phyloP scores from a whole-genome alignment of 345 rosid species.

The Citrus cavaleriei region DNA sequence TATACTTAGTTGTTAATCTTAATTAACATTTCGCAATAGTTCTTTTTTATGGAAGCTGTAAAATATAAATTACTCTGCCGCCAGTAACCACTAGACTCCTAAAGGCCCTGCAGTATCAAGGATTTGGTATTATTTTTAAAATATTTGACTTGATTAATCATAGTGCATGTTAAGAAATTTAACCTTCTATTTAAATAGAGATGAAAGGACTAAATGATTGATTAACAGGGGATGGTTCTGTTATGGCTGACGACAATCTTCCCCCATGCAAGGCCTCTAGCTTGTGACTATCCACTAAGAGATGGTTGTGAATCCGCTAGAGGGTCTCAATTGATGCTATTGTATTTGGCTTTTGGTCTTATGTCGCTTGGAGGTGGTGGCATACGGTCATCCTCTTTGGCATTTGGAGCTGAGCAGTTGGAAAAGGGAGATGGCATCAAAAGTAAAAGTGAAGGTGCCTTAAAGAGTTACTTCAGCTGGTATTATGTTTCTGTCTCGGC shows the following conservation, averaged over 20 bases:
- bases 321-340: conserved; percentile 22
- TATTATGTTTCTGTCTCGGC: conserved; percentile 30
- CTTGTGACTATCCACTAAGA: conserved; percentile 19
- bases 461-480: conserved; percentile 50
- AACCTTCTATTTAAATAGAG: too few species aligned
- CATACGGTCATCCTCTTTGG: conserved; percentile 48
- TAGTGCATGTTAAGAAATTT: too few species aligned
- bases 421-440: background rate
- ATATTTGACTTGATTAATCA: too few species aligned
- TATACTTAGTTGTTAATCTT: background rate
- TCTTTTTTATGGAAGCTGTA: background rate
- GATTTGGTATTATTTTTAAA: too few species aligned
- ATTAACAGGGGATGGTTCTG: conserved; percentile 37
- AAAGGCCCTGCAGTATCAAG: background rate
- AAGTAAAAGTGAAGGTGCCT: conserved; percentile 13
- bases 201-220: background rate
- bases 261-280: conserved; percentile 27
- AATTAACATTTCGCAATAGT: too few species aligned
- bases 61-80: background rate
- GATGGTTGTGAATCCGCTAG: conserved; percentile 25
- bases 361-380: conserved; percentile 62
- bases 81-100: background rate
- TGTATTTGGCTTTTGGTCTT: conserved; percentile 35
- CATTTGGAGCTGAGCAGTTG: conserved; percentile 64
- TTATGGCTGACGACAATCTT: conserved; percentile 36